These are phyloP conservation scores for Dioszegia crocea DNA, from an alignment of 768 basidiomycete species.

Conservation along the genomic window DNA sequence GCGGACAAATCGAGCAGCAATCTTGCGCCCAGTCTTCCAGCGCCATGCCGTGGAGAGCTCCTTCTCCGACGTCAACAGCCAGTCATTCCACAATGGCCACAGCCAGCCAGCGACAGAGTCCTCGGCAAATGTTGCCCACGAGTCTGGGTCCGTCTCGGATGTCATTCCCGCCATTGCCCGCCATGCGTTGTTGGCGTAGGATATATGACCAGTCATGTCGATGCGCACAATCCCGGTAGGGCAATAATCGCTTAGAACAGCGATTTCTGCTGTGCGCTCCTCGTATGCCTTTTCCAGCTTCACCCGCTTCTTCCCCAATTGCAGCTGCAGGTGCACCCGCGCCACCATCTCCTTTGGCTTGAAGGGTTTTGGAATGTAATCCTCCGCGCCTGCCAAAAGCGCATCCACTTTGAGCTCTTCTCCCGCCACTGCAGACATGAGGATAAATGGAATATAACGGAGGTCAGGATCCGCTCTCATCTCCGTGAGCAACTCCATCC, in stretches of 20 bases:
- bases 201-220: slow-evolving; percentile 20
- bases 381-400: slow-evolving; percentile 51
- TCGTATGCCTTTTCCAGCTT: slow-evolving; percentile 32
- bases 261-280: slow-evolving; percentile 33
- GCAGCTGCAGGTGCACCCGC: slow-evolving; percentile 51
- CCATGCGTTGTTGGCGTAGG: slow-evolving; percentile 38
- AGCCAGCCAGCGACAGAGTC: background rate
- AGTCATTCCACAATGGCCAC: slow-evolving; percentile 15
- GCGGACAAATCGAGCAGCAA: slow-evolving; percentile 33
- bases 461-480: slow-evolving; percentile 35
- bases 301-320: slow-evolving; percentile 51
- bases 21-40: slow-evolving; percentile 32
- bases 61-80: slow-evolving; percentile 14
- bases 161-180: slow-evolving; percentile 15
- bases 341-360: slow-evolving; percentile 51
- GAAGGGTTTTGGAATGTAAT: slow-evolving; percentile 53
- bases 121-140: slow-evolving; percentile 31
- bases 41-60: slow-evolving; percentile 32
- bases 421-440: slow-evolving; percentile 48
- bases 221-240: slow-evolving; percentile 43
- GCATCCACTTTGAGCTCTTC: slow-evolving; percentile 51
- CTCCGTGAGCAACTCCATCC: slow-evolving; percentile 33
- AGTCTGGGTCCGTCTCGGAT: slow-evolving; percentile 13
- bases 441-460: slow-evolving; percentile 41
- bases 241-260: slow-evolving; percentile 36